Percentiles rank a stretch among this genome's conserved stretches.
phyloP scores from a whole-genome alignment of 495 filamentous ascomycete genomes.

The Wilcoxina mikolae region DNA sequence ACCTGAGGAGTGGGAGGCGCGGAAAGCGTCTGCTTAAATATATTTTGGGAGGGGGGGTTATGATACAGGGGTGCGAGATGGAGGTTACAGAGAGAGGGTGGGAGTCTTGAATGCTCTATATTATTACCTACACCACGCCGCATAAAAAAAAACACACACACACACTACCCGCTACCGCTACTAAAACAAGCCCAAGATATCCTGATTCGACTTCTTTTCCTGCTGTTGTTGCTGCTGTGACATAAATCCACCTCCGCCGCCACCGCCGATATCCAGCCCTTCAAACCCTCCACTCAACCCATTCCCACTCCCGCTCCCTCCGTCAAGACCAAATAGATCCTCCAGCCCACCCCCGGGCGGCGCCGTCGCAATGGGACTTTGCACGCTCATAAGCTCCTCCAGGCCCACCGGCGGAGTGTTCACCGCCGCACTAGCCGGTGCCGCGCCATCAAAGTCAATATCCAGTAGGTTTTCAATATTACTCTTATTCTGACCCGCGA shows the following conservation, averaged over 20 bases:
- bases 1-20: slow-evolving; percentile 75
- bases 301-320: slow-evolving; percentile 50
- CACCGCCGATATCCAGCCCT: slow-evolving; percentile 56
- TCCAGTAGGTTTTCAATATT: slow-evolving; percentile 93
- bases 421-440: slow-evolving; percentile 73
- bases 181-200: slow-evolving; percentile 80
- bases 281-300: slow-evolving; percentile 78
- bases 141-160: too few species aligned
- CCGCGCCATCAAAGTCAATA: slow-evolving; percentile 94
- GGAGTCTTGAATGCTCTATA: too few species aligned
- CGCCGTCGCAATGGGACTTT: slow-evolving; percentile 20
- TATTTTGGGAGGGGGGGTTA: too few species aligned
- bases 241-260: too few species aligned
- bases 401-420: slow-evolving; percentile 41
- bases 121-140: too few species aligned
- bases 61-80: too few species aligned
- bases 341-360: slow-evolving; percentile 10
- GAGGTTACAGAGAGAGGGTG: too few species aligned
- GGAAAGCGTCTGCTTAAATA: too few species aligned
- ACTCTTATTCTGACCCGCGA: slow-evolving; percentile 32
- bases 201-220: slow-evolving; percentile 63
- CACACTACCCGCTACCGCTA: background rate
- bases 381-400: slow-evolving; percentile 70
- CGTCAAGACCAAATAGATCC: slow-evolving; percentile 19
- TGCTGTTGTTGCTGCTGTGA: slow-evolving; percentile 41